A percentile compares a stretch with the other conserved stretches of the same genome.
phyloP scores from a whole-genome alignment of 306 rosid genomes.

The Glycyrrhiza uralensis region DNA sequence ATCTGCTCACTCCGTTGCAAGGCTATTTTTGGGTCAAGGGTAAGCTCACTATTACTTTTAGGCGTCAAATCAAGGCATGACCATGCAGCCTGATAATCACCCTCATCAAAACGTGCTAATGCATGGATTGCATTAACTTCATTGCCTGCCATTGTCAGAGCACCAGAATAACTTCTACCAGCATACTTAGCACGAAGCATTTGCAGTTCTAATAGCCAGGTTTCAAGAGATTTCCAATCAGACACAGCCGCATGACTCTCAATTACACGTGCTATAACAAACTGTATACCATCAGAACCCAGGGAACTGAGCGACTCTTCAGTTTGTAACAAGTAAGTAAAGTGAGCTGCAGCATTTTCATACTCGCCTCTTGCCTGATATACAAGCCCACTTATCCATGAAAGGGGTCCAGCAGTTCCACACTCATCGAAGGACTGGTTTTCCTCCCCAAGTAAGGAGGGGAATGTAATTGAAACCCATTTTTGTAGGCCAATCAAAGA shows the following conservation, averaged over 20 bases:
- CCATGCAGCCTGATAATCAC: slow-evolving; percentile 87
- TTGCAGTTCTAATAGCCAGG: slow-evolving; percentile 88
- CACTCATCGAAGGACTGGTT: slow-evolving; percentile 43
- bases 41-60: slow-evolving; percentile 89
- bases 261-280: slow-evolving; percentile 80
- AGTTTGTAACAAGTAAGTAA: slow-evolving; percentile 68
- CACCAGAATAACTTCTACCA: slow-evolving; percentile 87
- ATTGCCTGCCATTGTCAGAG: slow-evolving; percentile 89
- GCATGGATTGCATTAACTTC: slow-evolving; percentile 96
- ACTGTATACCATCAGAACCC: slow-evolving; percentile 94
- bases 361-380: slow-evolving; percentile 85
- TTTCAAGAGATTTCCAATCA: slow-evolving; percentile 93
- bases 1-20: slow-evolving; percentile 98
- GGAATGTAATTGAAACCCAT: slow-evolving; percentile 71
- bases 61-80: slow-evolving; percentile 93
- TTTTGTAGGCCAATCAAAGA: slow-evolving; percentile 77
- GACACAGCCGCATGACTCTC: slow-evolving; percentile 85
- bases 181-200: slow-evolving; percentile 89
- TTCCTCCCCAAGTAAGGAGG: slow-evolving; percentile 71
- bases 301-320: slow-evolving; percentile 76
- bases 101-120: slow-evolving; percentile 84
- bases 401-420: slow-evolving; percentile 50
- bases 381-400: slow-evolving; percentile 87
- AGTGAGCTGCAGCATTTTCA: slow-evolving; percentile 91
- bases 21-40: slow-evolving; percentile 90